A percentile compares a stretch with the other conserved stretches of the same genome.
phyloP scores from a whole-genome alignment of 768 basidiomycete genomes.

The Daedaleopsis sinensis region DNA sequence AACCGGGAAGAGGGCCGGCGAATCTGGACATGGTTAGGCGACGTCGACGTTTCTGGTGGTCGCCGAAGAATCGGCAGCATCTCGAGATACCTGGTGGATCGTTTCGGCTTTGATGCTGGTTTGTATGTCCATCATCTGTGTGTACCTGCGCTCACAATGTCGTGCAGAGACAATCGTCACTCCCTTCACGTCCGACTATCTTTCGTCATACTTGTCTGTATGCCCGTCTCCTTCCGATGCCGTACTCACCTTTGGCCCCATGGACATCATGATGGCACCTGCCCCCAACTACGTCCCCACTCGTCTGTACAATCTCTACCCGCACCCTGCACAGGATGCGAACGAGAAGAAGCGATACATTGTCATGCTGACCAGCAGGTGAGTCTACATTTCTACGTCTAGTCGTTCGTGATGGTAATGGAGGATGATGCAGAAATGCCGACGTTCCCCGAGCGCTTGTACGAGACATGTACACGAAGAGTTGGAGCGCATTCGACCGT shows the following conservation, averaged over 20 bases:
- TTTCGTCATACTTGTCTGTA: constrained; percentile 78
- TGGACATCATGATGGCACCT: constrained; percentile 77
- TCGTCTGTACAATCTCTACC: constrained; percentile 72
- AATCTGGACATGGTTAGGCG: constrained; percentile 81
- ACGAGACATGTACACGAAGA: constrained; percentile 90
- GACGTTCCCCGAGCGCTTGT: constrained; percentile 85
- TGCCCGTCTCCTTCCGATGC: constrained; percentile 74
- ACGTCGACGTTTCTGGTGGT: constrained; percentile 71
- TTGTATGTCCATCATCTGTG: constrained; percentile 9
- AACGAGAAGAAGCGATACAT: constrained; percentile 77
- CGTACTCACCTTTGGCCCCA: constrained; percentile 79
- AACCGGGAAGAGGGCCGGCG: constrained; percentile 72
- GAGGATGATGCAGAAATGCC: constrained; percentile 57
- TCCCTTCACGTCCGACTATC: constrained; percentile 76
- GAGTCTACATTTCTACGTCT: constrained; percentile 9
- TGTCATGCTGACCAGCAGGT: constrained; percentile 73
- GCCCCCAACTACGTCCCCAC: constrained; percentile 77
- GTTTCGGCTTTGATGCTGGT: constrained; percentile 83
- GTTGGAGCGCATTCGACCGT: constrained; percentile 90
- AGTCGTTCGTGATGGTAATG: not conserved
- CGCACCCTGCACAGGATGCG: constrained; percentile 81
- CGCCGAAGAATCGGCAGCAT: constrained; percentile 66
- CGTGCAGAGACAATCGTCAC: constrained; percentile 66
- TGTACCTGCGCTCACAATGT: not conserved
- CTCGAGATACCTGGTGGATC: constrained; percentile 75